These are phyloP conservation scores for Phytophthora pluvialis DNA, from an alignment of 352 stramenopile species.

Conservation along the genomic window DNA sequence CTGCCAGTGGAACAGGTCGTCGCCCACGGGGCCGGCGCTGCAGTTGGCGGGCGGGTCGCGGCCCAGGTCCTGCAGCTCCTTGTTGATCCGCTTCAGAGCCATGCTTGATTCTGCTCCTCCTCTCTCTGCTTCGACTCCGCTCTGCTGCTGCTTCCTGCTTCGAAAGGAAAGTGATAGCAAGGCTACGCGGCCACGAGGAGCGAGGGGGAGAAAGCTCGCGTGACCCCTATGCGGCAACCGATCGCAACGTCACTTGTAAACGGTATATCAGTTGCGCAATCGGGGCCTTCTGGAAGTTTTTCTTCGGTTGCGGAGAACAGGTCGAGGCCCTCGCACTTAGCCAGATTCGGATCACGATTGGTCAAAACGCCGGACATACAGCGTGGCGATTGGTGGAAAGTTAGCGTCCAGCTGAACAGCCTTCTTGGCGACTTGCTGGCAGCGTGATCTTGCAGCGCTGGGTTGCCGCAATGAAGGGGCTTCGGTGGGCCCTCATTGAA, in stretches of 20 bases:
- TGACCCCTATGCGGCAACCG: constrained; percentile 6
- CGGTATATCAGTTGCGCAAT: constrained; percentile 30
- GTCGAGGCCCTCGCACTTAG: constrained; percentile 33
- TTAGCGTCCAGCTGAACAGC: not conserved
- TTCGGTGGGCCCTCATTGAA: no score
- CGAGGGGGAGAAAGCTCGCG: constrained; percentile 32
- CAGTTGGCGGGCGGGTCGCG: constrained; percentile 98
- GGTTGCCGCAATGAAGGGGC: no score
- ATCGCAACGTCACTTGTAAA: no score
- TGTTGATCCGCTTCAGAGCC: constrained; percentile 96
- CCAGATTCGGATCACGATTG: constrained; percentile 10
- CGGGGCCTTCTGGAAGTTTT: constrained; percentile 51
- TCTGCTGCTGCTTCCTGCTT: constrained; percentile 46
- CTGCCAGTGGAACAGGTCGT: constrained; percentile 99
- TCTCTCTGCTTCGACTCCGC: constrained; percentile 26
- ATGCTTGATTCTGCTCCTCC: constrained; percentile 46
- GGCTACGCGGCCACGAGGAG: constrained; percentile 3
- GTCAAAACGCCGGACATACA: constrained; percentile 11
- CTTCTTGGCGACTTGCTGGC: no score
- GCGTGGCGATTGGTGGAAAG: constrained; percentile 14
- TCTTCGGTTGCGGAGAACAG: constrained; percentile 33
- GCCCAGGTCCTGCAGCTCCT: constrained; percentile 95
- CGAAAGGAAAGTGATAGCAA: constrained; percentile 52
- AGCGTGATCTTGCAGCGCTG: not conserved
- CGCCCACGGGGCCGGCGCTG: constrained; percentile 96